Percentiles rank a stretch among this genome's conserved stretches.
Evolutionary conservation across 352 stramenopile species (phyloP).

Genomic region (Phytopythium sindhum): DNA sequence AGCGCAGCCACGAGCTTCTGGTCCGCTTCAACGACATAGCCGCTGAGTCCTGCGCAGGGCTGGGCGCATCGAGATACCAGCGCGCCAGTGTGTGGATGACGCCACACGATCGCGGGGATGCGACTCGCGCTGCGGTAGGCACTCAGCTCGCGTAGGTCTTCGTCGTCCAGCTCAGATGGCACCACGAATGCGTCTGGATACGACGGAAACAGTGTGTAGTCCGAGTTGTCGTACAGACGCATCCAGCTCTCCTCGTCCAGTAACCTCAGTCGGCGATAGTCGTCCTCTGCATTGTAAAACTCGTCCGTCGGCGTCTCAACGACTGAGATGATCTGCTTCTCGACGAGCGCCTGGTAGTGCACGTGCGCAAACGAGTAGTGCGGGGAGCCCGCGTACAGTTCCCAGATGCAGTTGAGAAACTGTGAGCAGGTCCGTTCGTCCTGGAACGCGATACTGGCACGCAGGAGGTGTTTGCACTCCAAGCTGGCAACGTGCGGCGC

Average conservation of each 20-base stretch:
- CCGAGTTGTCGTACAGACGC: constrained; percentile 81
- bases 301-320: constrained; percentile 41
- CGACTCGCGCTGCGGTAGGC: constrained; percentile 94
- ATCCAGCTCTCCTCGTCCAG: constrained; percentile 81
- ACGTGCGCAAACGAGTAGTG: constrained; percentile 77
- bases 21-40: constrained; percentile 76
- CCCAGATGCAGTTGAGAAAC: constrained; percentile 71
- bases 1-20: constrained; percentile 78
- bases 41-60: constrained; percentile 77
- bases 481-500: constrained; percentile 82
- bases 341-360: constrained; percentile 66
- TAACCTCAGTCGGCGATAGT: constrained; percentile 80
- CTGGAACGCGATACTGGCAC: constrained; percentile 80
- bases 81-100: constrained; percentile 86
- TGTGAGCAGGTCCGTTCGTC: constrained; percentile 75
- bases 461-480: constrained; percentile 79
- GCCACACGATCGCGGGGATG: constrained; percentile 93
- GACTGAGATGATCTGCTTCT: constrained; percentile 27
- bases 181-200: constrained; percentile 94
- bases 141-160: constrained; percentile 80
- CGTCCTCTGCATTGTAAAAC: constrained; percentile 74
- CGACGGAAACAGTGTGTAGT: constrained; percentile 89
- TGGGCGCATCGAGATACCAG: constrained; percentile 87
- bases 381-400: constrained; percentile 49
- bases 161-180: constrained; percentile 89